These are phyloP conservation scores for Phellopilus nigrolimitatus DNA, from an alignment of 1,284 basidiomycete genomes.

Conservation along the genomic window DNA sequence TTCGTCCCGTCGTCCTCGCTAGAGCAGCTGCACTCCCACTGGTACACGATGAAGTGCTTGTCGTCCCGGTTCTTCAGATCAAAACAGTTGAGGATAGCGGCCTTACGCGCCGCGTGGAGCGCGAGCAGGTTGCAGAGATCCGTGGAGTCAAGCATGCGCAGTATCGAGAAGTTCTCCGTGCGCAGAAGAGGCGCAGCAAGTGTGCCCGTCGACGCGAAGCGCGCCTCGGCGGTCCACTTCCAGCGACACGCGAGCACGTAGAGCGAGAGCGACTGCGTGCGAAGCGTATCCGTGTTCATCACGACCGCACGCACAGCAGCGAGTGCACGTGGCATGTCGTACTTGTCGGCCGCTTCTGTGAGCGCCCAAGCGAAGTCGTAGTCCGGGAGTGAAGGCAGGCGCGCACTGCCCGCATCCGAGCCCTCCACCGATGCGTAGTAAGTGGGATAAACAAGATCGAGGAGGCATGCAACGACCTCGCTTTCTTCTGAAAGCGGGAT, in stretches of 20 bases:
- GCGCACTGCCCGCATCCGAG: not conserved
- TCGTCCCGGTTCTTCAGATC: not conserved
- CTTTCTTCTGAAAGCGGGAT: conserved; percentile 8
- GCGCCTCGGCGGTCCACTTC: conserved; percentile 12
- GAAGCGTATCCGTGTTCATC: not conserved
- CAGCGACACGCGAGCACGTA: conserved; percentile 16
- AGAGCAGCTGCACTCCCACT: conserved; percentile 8
- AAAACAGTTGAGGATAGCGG: conserved; percentile 5
- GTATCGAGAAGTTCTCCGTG: not conserved
- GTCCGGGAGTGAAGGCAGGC: not conserved
- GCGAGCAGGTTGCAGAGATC: conserved; percentile 6
- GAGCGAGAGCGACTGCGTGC: not conserved
- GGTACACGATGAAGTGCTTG: not conserved
- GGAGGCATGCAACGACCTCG: not conserved
- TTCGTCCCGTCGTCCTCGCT: conserved; percentile 5
- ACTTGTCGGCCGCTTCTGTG: conserved; percentile 16
- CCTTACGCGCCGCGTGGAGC: conserved; percentile 10
- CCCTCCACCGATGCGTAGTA: not conserved
- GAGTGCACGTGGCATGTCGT: conserved; percentile 10
- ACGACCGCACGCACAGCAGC: conserved; percentile 2
- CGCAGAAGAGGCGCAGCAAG: not conserved
- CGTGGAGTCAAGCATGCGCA: conserved; percentile 1
- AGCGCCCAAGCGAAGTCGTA: conserved; percentile 1
- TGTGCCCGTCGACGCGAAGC: conserved; percentile 9
- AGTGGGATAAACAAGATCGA: conserved; percentile 17